These are phyloP conservation scores for Arthromyces matolae DNA, from an alignment of 768 basidiomycete species.

Conservation along the genomic window DNA sequence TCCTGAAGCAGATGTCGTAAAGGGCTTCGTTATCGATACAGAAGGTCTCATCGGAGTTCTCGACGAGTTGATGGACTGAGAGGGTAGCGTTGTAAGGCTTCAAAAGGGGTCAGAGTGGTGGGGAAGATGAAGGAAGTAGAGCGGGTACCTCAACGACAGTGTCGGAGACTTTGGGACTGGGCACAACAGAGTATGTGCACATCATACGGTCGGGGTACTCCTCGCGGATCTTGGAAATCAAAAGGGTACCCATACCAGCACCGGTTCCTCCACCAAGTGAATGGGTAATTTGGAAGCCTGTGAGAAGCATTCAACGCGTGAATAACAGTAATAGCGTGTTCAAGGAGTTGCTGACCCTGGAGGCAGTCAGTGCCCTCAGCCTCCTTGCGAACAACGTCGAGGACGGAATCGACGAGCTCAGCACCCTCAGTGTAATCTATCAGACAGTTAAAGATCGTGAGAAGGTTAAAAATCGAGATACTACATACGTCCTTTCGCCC, in stretches of 20 bases:
- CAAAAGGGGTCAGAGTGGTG: neutral
- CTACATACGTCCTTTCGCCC: constrained; percentile 97
- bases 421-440: constrained; percentile 92
- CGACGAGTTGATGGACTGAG: constrained; percentile 97
- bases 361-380: constrained; percentile 97
- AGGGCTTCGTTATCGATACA: constrained; percentile 99
- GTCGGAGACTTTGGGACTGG: constrained; percentile 95
- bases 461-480: neutral
- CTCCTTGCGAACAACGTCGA: constrained; percentile 98
- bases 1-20: constrained; percentile 98
- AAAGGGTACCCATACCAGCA: constrained; percentile 98
- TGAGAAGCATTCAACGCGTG: constrained; percentile 6
- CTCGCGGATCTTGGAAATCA: constrained; percentile 98
- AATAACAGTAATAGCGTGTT: constrained; percentile 4
- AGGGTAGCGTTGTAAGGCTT: constrained; percentile 98
- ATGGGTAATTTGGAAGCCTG: constrained; percentile 98
- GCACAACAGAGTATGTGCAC: constrained; percentile 99
- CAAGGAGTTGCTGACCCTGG: constrained; percentile 65
- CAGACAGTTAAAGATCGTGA: neutral
- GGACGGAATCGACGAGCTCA: constrained; percentile 95
- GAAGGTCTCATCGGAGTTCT: constrained; percentile 99
- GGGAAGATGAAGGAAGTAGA: neutral
- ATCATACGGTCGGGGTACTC: constrained; percentile 99
- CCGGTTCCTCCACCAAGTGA: constrained; percentile 99
- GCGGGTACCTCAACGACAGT: constrained; percentile 87